phyloP scores from a whole-genome alignment of 768 basidiomycete genomes.

The Suillus plorans region DNA sequence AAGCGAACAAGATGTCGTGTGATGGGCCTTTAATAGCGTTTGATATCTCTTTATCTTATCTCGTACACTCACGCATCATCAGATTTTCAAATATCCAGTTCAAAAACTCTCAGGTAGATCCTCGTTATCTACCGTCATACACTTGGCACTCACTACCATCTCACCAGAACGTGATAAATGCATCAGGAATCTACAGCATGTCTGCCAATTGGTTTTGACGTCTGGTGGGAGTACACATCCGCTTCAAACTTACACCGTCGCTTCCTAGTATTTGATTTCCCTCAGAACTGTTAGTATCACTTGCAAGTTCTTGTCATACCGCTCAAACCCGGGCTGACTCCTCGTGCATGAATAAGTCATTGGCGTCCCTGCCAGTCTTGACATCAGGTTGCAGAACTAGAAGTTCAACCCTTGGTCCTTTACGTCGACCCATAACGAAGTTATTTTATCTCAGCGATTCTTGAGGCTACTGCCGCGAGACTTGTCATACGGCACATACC shows the following conservation, averaged over 20 bases:
- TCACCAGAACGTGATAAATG: constrained; percentile 91
- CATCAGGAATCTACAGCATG: constrained; percentile 93
- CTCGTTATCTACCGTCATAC: constrained; percentile 49
- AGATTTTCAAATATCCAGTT: constrained; percentile 28
- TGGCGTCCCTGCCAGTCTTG: constrained; percentile 94
- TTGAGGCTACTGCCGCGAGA: constrained; percentile 86
- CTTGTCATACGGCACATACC: constrained; percentile 80
- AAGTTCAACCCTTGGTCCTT: constrained; percentile 71
- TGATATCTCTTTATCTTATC: constrained; percentile 1
- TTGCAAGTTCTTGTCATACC: constrained; percentile 97
- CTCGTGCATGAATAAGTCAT: constrained; percentile 95
- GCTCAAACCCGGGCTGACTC: constrained; percentile 34
- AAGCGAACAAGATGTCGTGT: background rate
- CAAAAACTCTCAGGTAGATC: constrained; percentile 73
- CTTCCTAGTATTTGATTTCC: background rate
- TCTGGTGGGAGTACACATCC: constrained; percentile 95
- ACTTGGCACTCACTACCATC: background rate
- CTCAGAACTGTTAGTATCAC: constrained; percentile 95
- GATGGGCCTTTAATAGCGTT: background rate
- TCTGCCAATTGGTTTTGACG: constrained; percentile 93
- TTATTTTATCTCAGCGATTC: constrained; percentile 64
- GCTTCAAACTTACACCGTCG: constrained; percentile 47
- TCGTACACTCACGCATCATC: background rate
- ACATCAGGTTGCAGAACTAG: constrained; percentile 97
- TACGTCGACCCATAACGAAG: constrained; percentile 16